A percentile compares a stretch with the other conserved stretches of the same genome.
phyloP scores from a whole-genome alignment of 257 asterid species.

The Phtheirospermum japonicum region DNA sequence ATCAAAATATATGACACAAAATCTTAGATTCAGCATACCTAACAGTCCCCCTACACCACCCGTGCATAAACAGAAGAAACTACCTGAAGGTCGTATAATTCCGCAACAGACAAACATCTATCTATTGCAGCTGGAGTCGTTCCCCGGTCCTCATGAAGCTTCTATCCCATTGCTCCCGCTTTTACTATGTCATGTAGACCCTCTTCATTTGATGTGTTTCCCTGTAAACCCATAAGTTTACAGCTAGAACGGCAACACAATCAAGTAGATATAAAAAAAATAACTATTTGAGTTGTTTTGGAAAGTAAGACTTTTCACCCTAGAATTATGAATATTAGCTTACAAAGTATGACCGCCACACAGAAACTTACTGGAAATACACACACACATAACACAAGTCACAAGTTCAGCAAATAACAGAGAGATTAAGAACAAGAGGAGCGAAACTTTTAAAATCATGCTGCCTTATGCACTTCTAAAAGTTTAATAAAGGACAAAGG shows the following conservation, averaged over 20 bases:
- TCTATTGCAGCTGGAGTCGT: conserved; percentile 97
- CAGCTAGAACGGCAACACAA: conserved; percentile 7
- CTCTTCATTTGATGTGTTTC: conserved; percentile 68
- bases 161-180: conserved; percentile 98
- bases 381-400: no score
- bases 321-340: no score
- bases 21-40: no score
- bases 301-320: no score
- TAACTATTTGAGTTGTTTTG: no score
- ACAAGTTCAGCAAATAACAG: background rate
- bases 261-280: conserved; percentile 5
- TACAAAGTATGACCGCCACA: no score
- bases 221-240: conserved; percentile 41
- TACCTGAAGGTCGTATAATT: conserved; percentile 81
- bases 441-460: background rate
- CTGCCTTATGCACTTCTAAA: background rate
- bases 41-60: no score
- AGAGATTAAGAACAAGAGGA: background rate
- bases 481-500: background rate
- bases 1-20: no score
- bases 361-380: no score
- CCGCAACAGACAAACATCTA: conserved; percentile 71
- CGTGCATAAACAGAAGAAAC: no score
- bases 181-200: conserved; percentile 79
- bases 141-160: conserved; percentile 99